Base-by-base conservation (phyloP, 176 grass and related monocot species). In the Tillandsia fasciculata region DNA sequence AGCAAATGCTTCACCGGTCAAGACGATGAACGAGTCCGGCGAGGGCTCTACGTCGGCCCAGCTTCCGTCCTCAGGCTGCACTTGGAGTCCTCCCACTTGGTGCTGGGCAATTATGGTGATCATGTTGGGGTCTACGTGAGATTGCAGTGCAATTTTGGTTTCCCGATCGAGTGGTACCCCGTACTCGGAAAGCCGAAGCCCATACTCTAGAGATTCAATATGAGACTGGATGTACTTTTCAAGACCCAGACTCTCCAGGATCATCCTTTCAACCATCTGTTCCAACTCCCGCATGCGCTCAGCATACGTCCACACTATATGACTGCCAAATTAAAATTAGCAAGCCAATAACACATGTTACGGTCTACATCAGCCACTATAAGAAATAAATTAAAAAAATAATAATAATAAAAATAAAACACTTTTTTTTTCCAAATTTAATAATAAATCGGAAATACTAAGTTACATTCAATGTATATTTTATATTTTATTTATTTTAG, bases 91-190 rank as follows among this genome's bases (percentile, higher is more conserved):
- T 80, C 61, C 33, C 12, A 73, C 70, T 53, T 48, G 15, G 17
- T 80, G 71, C 57, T 80, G 77, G 56, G 50, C 13, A 58, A 80
- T 24, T 66, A 80, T 80, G 26, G 68, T 73, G 2, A 80, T 80
- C 70, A 80, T 58, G 29, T 80, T 68, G 3, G 70, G 70, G 53
- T 80, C 77, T 2, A 56, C 3, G 3, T 80, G 77, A 56, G 11
- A 3, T 20, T 8, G 48, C 70, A 80, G 11, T 18, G 77, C 53
- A 49, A 73, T 65, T 11, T 58, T 80, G 27, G 70, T 53, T 64
- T 80, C 77, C 70, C 73, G 64, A 28, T 26, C 63, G 12, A 53
- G 64, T 6, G 72, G 61, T 50, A 23, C 70, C 2, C 77, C 77
- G 17, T 80, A 80, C 1, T 54, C 42, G 24, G 77, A 9, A 10